Conservation (phyloP, 345 rosid genomes). For the Eucalyptus polyanthemos region DNA sequence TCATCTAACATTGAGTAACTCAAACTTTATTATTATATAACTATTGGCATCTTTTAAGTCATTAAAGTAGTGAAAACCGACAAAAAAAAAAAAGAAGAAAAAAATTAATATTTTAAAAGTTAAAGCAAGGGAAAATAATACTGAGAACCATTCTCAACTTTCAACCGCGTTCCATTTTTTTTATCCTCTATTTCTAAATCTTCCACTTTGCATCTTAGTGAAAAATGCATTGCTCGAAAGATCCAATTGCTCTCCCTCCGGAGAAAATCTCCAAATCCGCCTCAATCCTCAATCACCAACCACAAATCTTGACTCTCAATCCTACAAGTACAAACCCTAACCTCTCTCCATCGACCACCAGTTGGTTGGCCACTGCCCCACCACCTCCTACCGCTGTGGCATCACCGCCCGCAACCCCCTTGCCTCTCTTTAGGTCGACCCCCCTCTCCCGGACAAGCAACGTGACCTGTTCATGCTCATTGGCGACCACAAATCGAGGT, state of each 20-base stretch:
- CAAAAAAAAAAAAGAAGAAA: accelerated
- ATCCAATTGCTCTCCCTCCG: neutral
- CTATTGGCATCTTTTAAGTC: neutral
- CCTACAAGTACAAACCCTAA: neutral
- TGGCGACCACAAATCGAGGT: neutral
- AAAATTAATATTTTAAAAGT: neutral
- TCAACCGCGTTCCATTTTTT: neutral
- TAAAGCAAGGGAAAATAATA: neutral
- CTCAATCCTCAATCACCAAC: neutral
- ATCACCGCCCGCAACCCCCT: neutral
- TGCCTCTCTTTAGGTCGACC: neutral
- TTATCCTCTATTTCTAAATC: neutral
- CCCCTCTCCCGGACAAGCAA: neutral
- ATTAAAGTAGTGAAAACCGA: neutral
- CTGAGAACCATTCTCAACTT: neutral
- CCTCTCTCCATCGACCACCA: neutral
- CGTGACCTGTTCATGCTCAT: neutral
- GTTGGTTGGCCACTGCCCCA: neutral
- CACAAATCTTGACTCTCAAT: neutral
- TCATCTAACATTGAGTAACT: neutral
- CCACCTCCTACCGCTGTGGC: neutral
- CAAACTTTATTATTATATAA: neutral
- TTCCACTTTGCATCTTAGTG: neutral
- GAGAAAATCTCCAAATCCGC: neutral
- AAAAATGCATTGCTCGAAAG: neutral